Evolutionary conservation across 768 basidiomycete genomes (phyloP).

Genomic region (Phlebiopsis flavidoalba): DNA sequence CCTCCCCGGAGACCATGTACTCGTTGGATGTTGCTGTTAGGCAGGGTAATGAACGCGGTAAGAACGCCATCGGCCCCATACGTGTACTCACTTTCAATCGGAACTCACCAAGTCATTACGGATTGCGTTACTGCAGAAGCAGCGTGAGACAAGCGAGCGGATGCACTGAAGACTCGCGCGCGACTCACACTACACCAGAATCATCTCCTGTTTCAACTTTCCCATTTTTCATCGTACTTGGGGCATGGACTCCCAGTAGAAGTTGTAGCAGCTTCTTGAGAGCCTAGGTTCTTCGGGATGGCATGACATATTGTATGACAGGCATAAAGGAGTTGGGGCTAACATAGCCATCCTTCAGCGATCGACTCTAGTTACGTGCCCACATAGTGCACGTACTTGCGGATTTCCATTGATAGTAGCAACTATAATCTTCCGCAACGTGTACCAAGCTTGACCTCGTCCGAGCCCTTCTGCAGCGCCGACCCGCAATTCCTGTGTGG

Average conservation of each 20-base stretch:
- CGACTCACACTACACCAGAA: slow-evolving; percentile 89
- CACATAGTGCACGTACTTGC: slow-evolving; percentile 50
- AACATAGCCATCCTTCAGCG: neutral
- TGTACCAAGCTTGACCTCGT: slow-evolving; percentile 96
- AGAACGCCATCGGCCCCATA: neutral
- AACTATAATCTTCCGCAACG: slow-evolving; percentile 89
- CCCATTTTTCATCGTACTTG: slow-evolving; percentile 94
- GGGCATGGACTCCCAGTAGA: slow-evolving; percentile 98
- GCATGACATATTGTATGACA: slow-evolving; percentile 96
- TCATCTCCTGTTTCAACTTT: slow-evolving; percentile 99
- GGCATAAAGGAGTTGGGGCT: slow-evolving; percentile 97
- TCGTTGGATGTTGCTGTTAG: slow-evolving; percentile 99
- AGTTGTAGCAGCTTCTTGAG: slow-evolving; percentile 96
- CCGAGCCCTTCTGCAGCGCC: slow-evolving; percentile 88
- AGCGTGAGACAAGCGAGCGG: neutral
- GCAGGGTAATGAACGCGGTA: neutral
- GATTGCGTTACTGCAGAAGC: slow-evolving; percentile 68
- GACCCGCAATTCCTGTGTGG: slow-evolving; percentile 78
- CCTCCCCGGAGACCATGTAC: slow-evolving; percentile 97
- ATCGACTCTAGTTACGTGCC: neutral
- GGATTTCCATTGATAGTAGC: slow-evolving; percentile 93
- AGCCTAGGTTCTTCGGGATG: slow-evolving; percentile 89
- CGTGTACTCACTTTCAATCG: no score
- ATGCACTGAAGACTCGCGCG: neutral
- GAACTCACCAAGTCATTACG: slow-evolving; percentile 90